Base-by-base conservation (phyloP, 495 filamentous ascomycete species). In the Lophium mytilinum region DNA sequence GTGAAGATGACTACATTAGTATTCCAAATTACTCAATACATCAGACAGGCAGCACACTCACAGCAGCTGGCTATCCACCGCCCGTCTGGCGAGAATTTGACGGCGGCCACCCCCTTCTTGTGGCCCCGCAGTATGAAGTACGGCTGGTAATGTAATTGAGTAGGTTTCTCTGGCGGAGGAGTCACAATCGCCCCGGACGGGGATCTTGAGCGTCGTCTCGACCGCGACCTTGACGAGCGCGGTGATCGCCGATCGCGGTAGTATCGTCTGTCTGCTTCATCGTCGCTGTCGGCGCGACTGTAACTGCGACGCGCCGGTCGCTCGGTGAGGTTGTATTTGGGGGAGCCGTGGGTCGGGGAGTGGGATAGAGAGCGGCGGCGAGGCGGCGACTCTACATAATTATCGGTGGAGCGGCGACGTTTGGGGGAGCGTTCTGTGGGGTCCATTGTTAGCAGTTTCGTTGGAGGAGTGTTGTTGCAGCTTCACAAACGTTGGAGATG, bases 31-130 rank as follows among this genome's bases (percentile, higher is more conserved):
- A 43, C 51, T 56, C 3, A 30, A 15, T 37, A 12, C 37, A 18
- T 37, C 37, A 52, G 14, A 19, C 40, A 34, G 9, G 53, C 14
- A 10, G 21, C 19, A 39, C 9, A 74, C 77, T 58, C 73, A 87
- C 84, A 91, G 54, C 83, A 85, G 60, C 88, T 94, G 4, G 93
- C 93, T 61, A 98, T 88, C 84, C 86, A 90, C 39, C 78, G 78
- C 12, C 90, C 88, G 72, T 94, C 86, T 10, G 91, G 93, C 1
- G 90, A 95, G 72, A 95, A 93, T 64, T 86, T 84, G 24, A 95
- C 91, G 18, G 86, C 81, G n/a, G 90, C 83, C 11, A 98, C 82
- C 52, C 85, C 88, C 36, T 81, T 80, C 37, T 79, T 72, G 72
- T 98, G 93, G 7, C 90, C 90, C 21, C 71, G 75, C 6, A 97